phyloP scores from a whole-genome alignment of 495 filamentous ascomycete species.

The Parathielavia appendiculata region DNA sequence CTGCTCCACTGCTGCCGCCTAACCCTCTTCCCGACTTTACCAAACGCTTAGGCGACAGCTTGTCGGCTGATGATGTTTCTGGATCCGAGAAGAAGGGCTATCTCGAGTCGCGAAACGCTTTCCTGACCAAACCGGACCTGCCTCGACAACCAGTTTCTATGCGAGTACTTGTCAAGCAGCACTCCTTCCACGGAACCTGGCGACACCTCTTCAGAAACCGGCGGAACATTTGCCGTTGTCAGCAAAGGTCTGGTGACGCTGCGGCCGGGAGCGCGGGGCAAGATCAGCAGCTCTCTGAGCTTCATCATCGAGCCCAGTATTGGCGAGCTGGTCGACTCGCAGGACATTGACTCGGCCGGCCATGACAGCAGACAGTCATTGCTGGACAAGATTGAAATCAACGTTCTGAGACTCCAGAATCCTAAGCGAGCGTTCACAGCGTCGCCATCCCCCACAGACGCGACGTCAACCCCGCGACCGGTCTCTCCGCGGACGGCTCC shows the following conservation, averaged over 20 bases:
- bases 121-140: conserved; percentile 7
- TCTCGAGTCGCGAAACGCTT: conserved; percentile 13
- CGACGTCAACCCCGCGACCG: conserved; percentile 1
- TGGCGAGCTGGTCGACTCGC: conserved; percentile 11
- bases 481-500: neutral
- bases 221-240: neutral
- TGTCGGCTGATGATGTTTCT: conserved; percentile 16
- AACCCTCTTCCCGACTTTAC: conserved; percentile 20
- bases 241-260: neutral
- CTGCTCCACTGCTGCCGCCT: neutral
- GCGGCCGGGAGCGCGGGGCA: neutral
- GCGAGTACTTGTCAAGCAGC: conserved; percentile 5
- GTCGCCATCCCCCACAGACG: neutral
- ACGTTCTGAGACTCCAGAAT: conserved; percentile 35
- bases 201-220: neutral
- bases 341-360: conserved; percentile 13
- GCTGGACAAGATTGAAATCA: conserved; percentile 29
- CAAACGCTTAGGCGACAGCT: conserved; percentile 21
- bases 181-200: neutral
- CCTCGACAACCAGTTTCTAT: conserved; percentile 4
- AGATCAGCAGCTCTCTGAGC: conserved; percentile 17
- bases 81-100: conserved; percentile 13
- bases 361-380: conserved; percentile 21
- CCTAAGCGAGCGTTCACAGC: conserved; percentile 31
- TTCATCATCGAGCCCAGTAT: conserved; percentile 27